Evolutionary conservation across 2,329 filamentous ascomycete genomes (phyloP).

Genomic region (Chrysosporium queenslandicum): DNA sequence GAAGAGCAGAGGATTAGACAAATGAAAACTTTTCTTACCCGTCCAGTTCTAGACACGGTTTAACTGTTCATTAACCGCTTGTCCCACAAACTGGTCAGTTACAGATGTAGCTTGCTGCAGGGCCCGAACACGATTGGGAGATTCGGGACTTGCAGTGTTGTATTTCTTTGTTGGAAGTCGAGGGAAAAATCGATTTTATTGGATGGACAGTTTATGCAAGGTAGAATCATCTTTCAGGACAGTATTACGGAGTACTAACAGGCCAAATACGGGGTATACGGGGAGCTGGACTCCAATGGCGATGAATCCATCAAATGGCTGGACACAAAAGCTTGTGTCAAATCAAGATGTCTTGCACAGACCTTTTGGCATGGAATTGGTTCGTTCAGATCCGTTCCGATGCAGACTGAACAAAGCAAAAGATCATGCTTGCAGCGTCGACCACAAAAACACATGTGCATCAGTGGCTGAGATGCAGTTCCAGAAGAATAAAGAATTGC

Average conservation of each 20-base stretch:
- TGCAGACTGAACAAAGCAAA: not conserved
- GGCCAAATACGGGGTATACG: too few relatives aligned
- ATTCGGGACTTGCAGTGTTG: too few relatives aligned
- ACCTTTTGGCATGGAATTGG: not conserved
- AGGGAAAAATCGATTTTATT: too few relatives aligned
- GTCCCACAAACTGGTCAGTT: not conserved
- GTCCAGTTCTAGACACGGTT: not conserved
- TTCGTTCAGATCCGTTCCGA: not conserved
- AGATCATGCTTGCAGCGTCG: not conserved
- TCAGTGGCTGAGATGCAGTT: not conserved
- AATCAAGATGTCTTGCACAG: not conserved
- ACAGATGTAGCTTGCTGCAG: too few relatives aligned
- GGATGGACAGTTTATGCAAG: too few relatives aligned
- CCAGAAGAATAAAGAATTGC: conserved; percentile 2
- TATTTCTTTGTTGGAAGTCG: too few relatives aligned
- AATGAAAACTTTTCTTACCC: conserved; percentile 29
- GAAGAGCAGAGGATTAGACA: conserved; percentile 50
- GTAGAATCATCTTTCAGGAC: too few relatives aligned
- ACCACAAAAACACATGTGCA: not conserved
- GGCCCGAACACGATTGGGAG: too few relatives aligned
- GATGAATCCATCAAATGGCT: too few relatives aligned
- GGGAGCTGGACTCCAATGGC: too few relatives aligned
- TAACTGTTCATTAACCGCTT: not conserved
- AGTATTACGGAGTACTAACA: too few relatives aligned
- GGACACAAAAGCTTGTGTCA: too few relatives aligned